These are phyloP conservation scores for Drechmeria coniospora DNA, from an alignment of 2,329 filamentous ascomycete genomes.

Conservation along the genomic window DNA sequence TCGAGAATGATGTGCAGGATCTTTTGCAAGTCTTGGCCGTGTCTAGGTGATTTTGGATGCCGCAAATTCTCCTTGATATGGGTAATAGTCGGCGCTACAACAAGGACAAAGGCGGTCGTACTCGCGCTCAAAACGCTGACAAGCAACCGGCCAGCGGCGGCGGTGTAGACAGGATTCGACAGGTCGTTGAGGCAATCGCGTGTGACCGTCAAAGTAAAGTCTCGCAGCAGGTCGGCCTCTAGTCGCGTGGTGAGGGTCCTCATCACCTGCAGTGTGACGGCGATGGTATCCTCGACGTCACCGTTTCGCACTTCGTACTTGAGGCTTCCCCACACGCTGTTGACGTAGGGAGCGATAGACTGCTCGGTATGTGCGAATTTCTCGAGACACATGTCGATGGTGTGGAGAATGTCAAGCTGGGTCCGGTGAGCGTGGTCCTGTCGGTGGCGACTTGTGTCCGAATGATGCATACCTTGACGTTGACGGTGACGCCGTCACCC, in stretches of 20 bases:
- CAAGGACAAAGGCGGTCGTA: constrained; percentile 29
- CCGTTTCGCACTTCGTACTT: constrained; percentile 49
- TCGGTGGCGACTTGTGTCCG: background rate
- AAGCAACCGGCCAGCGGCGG: constrained; percentile 35
- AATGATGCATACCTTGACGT: constrained; percentile 32
- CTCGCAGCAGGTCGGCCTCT: constrained; percentile 25
- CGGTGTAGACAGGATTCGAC: constrained; percentile 34
- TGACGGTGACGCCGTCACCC: constrained; percentile 40
- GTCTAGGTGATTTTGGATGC: constrained; percentile 31
- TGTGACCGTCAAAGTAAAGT: constrained; percentile 32
- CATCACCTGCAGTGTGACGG: constrained; percentile 39
- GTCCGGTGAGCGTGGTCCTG: constrained; percentile 3
- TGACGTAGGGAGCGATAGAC: constrained; percentile 31
- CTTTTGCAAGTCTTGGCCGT: constrained; percentile 35
- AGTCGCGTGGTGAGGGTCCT: constrained; percentile 31
- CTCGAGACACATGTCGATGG: constrained; percentile 36
- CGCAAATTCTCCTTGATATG: constrained; percentile 34
- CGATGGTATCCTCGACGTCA: constrained; percentile 40
- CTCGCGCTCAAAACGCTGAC: constrained; percentile 34
- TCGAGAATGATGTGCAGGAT: constrained; percentile 36
- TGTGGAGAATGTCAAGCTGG: constrained; percentile 39
- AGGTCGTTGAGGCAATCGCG: constrained; percentile 39
- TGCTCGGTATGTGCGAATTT: constrained; percentile 30
- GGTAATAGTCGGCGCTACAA: constrained; percentile 29
- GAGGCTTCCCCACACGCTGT: constrained; percentile 41